phyloP scores from a whole-genome alignment of 164 flowering plant genomes.

The Vitis amurensis region DNA sequence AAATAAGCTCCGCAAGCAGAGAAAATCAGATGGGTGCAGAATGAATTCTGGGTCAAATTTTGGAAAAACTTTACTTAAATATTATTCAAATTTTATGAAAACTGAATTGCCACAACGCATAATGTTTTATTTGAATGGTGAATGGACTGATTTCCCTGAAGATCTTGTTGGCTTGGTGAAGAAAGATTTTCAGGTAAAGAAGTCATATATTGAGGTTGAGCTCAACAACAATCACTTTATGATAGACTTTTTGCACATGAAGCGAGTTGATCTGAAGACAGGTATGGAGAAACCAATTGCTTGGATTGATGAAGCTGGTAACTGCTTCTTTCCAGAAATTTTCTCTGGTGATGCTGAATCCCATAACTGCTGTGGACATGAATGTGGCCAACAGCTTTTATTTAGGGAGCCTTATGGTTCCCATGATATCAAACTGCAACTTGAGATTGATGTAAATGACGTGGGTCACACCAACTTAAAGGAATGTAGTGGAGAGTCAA shows the following conservation, averaged over 20 bases:
- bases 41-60: slow-evolving; percentile 19
- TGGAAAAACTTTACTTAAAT: slow-evolving; percentile 41
- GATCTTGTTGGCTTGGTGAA: slow-evolving; percentile 37
- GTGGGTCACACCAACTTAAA: slow-evolving; percentile 28
- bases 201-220: slow-evolving; percentile 54
- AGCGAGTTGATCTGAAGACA: slow-evolving; percentile 52
- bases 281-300: slow-evolving; percentile 66
- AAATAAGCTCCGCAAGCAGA: slow-evolving; percentile 42
- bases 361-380: slow-evolving; percentile 17
- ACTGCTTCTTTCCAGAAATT: slow-evolving; percentile 81
- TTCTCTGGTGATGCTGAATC: slow-evolving; percentile 28
- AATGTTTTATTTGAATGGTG: slow-evolving; percentile 60
- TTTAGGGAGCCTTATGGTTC: slow-evolving; percentile 31
- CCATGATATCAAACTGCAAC: slow-evolving; percentile 61
- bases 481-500: slow-evolving; percentile 67
- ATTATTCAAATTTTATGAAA: slow-evolving; percentile 63
- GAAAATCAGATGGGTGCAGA: slow-evolving; percentile 42
- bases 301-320: slow-evolving; percentile 83
- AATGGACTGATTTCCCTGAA: slow-evolving; percentile 70
- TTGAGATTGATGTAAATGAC: slow-evolving; percentile 70
- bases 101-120: slow-evolving; percentile 64
- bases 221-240: slow-evolving; percentile 38
- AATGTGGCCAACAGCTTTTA: slow-evolving; percentile 12
- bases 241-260: slow-evolving; percentile 76
- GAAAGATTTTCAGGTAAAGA: slow-evolving; percentile 54